A percentile compares a stretch with the other conserved stretches of the same genome.
phyloP scores from a whole-genome alignment of 2,329 filamentous ascomycete genomes.

The Diplocarpon rosae region DNA sequence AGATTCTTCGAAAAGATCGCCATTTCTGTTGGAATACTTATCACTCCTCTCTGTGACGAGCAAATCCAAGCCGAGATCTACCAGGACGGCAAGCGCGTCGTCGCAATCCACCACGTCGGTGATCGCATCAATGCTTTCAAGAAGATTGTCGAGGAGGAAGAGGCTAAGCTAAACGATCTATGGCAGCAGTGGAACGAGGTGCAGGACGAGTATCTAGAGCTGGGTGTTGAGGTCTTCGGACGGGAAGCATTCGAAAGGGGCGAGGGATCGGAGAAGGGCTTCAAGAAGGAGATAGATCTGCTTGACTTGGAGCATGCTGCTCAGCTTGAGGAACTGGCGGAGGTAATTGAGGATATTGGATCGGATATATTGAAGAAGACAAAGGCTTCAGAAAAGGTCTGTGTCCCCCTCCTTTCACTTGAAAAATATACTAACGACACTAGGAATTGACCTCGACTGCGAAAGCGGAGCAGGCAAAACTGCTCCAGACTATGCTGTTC shows the following conservation, averaged over 20 bases:
- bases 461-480: background rate
- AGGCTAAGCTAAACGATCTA: conserved; percentile 15
- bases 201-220: conserved; percentile 19
- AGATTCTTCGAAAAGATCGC: conserved; percentile 13
- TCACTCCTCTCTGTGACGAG: conserved; percentile 15
- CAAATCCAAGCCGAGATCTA: conserved; percentile 13
- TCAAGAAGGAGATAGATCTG: conserved; percentile 16
- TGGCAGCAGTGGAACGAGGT: conserved; percentile 24
- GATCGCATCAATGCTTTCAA: conserved; percentile 16
- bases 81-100: conserved; percentile 10
- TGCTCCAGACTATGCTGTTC: background rate
- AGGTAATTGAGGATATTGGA: conserved; percentile 16
- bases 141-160: conserved; percentile 14
- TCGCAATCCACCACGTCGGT: conserved; percentile 17
- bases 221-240: conserved; percentile 16
- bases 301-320: conserved; percentile 14
- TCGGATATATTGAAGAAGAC: conserved; percentile 15
- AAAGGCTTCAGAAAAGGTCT: conserved; percentile 23
- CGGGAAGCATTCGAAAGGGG: conserved; percentile 8
- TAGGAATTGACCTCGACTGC: background rate
- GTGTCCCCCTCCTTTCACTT: background rate
- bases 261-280: conserved; percentile 8
- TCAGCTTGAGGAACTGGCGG: conserved; percentile 13
- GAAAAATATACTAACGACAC: background rate
- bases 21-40: conserved; percentile 3